These are phyloP conservation scores for Buxus sempervirens DNA, from an alignment of 164 flowering plant species.

Conservation along the genomic window DNA sequence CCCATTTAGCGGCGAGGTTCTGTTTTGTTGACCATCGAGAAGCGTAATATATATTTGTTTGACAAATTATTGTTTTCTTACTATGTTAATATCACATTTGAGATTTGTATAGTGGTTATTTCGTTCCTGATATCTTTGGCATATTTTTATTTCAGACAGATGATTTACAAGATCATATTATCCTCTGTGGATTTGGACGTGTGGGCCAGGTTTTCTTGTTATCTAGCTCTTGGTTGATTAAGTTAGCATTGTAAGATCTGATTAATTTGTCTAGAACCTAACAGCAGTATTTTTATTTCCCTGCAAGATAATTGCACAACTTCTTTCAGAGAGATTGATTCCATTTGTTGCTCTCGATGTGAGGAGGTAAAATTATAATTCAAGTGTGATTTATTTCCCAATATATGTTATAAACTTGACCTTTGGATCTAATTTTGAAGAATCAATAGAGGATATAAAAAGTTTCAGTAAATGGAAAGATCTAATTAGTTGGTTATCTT, in stretches of 20 bases:
- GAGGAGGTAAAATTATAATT: constrained; percentile 57
- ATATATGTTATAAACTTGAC: not conserved
- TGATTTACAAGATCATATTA: constrained; percentile 99
- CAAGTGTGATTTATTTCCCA: not conserved
- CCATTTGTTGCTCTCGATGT: constrained; percentile 99
- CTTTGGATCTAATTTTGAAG: not conserved
- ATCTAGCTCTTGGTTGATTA: not conserved
- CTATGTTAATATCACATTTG: not conserved
- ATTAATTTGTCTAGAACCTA: constrained; percentile 1
- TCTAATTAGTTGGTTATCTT: not conserved
- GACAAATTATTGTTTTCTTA: not conserved
- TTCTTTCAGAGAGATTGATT: constrained; percentile 93
- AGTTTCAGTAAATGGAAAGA: not conserved
- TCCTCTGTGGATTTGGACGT: constrained; percentile 99
- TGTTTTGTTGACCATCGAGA: not conserved
- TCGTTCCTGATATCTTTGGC: constrained; percentile 2
- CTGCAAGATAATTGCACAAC: constrained; percentile 93
- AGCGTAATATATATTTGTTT: not conserved
- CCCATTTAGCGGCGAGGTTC: not conserved
- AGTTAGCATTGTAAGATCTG: not conserved
- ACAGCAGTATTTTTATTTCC: constrained; percentile 2
- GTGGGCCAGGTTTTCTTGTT: constrained; percentile 82
- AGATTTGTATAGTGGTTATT: constrained; percentile 3
- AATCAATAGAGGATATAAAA: not conserved
- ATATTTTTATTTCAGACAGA: constrained; percentile 73